Conservation (phyloP, 176 grass and related monocot genomes). For the Chrysopogon serrulatus region DNA sequence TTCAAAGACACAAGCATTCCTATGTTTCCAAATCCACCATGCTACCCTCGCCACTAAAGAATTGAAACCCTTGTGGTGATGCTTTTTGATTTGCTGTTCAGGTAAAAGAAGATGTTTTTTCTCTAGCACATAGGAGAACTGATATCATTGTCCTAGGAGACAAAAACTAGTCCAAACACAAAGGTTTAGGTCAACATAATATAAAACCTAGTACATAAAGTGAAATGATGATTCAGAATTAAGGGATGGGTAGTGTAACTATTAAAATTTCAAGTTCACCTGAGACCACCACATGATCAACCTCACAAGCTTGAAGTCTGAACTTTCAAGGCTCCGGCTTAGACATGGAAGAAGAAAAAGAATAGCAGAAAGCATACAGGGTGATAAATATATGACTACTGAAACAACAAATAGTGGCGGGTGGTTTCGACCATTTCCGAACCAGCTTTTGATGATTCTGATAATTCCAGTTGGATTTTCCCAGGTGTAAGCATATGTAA, state of each 20-base stretch:
- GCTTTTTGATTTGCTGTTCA: neutral
- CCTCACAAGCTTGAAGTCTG: constrained; percentile 54
- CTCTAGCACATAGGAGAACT: neutral
- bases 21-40: no score
- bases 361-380: constrained; percentile 58
- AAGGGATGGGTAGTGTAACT: neutral
- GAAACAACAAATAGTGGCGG: constrained; percentile 69
- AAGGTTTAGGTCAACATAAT: neutral
- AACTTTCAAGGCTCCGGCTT: constrained; percentile 71
- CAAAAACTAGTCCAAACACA: neutral
- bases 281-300: constrained; percentile 99
- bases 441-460: constrained; percentile 72
- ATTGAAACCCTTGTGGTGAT: neutral
- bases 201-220: neutral
- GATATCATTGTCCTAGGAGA: neutral
- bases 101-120: neutral
- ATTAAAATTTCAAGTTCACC: constrained; percentile 45
- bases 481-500: constrained; percentile 83
- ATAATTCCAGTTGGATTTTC: constrained; percentile 73
- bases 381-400: constrained; percentile 75
- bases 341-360: constrained; percentile 77
- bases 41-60: neutral
- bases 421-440: constrained; percentile 70
- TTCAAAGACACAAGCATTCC: neutral
- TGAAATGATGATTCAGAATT: neutral